Conservation (phyloP, 208 protist species). For the Crithidia fasciculata region DNA sequence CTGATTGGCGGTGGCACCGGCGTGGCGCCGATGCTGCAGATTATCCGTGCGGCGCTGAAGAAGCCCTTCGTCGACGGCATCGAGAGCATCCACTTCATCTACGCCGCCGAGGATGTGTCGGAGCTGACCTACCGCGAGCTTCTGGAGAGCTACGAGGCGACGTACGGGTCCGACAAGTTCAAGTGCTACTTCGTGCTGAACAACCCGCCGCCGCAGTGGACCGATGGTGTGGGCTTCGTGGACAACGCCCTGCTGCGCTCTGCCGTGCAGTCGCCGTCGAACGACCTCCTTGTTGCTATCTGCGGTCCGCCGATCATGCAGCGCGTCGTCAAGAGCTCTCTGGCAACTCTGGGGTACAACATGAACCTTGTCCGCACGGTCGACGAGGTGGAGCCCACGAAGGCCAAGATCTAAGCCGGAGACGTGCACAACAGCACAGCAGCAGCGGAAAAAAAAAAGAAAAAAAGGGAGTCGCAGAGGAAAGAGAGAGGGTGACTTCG, state of each 20-base stretch:
- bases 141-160: slow-evolving; percentile 49
- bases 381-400: slow-evolving; percentile 38
- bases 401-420: slow-evolving; percentile 46
- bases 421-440: background rate
- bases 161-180: slow-evolving; percentile 62
- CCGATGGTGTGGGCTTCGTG: slow-evolving; percentile 70
- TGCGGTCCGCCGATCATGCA: slow-evolving; percentile 81
- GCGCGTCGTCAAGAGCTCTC: slow-evolving; percentile 46
- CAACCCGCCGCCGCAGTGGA: slow-evolving; percentile 68
- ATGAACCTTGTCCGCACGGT: slow-evolving; percentile 55
- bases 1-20: slow-evolving; percentile 87
- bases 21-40: slow-evolving; percentile 94
- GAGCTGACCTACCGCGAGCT: slow-evolving; percentile 67
- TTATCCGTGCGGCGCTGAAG: slow-evolving; percentile 85
- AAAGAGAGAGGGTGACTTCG: no score
- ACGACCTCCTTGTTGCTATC: slow-evolving; percentile 76
- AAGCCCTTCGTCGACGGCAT: slow-evolving; percentile 60
- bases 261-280: slow-evolving; percentile 55
- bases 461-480: background rate
- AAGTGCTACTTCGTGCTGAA: slow-evolving; percentile 69
- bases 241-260: slow-evolving; percentile 52
- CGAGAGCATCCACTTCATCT: slow-evolving; percentile 68
- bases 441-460: slow-evolving; percentile 1
- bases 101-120: slow-evolving; percentile 64
- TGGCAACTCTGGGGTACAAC: slow-evolving; percentile 54